Conservation (phyloP, 176 grass and related monocot species). For the Rhipidocladum racemiflorum region DNA sequence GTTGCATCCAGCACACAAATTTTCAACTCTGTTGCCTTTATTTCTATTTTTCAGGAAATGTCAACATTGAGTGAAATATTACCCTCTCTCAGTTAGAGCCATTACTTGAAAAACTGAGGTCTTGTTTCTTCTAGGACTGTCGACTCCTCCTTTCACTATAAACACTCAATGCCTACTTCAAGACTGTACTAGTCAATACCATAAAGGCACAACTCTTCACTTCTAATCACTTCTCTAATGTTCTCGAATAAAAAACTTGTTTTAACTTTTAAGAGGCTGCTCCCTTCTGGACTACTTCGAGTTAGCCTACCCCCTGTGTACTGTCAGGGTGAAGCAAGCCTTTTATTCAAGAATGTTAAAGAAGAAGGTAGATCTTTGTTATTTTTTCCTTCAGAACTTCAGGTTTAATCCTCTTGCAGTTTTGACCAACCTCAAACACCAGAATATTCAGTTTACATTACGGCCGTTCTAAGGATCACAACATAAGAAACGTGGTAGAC, state of each 20-base stretch:
- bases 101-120: background rate
- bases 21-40: background rate
- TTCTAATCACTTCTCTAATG: background rate
- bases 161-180: background rate
- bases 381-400: background rate
- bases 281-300: constrained; percentile 3
- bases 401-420: background rate
- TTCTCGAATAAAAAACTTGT: constrained; percentile 3
- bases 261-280: background rate
- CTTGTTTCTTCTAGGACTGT: background rate
- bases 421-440: constrained; percentile 10
- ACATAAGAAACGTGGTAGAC: background rate
- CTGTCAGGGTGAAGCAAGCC: background rate
- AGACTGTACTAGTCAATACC: background rate
- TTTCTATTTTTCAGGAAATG: background rate
- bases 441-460: background rate
- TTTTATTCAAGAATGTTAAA: background rate
- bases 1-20: background rate
- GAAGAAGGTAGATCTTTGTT: background rate
- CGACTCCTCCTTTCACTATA: background rate
- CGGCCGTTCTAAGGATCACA: background rate
- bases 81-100: constrained; percentile 9
- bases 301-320: background rate
- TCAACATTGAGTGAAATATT: background rate
- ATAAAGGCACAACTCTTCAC: background rate